Evolutionary conservation across 176 grass and related monocot species (phyloP).

Genomic region (Phoenix dactylifera): DNA sequence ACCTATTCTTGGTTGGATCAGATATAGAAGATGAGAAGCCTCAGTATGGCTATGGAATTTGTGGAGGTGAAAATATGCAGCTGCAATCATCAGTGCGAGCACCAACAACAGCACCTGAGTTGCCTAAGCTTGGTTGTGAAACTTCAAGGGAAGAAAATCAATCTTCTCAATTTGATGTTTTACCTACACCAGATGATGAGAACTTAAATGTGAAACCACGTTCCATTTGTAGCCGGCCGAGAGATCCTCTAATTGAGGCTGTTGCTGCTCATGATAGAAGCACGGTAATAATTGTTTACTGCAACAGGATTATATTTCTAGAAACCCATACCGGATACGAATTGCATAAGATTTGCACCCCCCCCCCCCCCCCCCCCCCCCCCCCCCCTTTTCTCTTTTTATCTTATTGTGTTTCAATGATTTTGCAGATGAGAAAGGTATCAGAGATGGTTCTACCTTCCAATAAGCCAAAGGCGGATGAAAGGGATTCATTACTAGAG

Average conservation of each 20-base stretch:
- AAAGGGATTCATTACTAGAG: slow-evolving; percentile 50
- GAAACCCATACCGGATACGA: too few species aligned
- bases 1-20: not conserved
- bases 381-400: too few species aligned
- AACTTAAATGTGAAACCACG: slow-evolving; percentile 37
- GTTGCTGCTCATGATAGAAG: slow-evolving; percentile 96
- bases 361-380: too few species aligned
- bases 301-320: too few species aligned
- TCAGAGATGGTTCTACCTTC: slow-evolving; percentile 53
- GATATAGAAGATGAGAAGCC: slow-evolving; percentile 6
- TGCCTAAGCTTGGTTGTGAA: slow-evolving; percentile 65
- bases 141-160: slow-evolving; percentile 40
- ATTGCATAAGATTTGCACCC: too few species aligned
- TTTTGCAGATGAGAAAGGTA: slow-evolving; percentile 53
- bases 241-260: slow-evolving; percentile 90
- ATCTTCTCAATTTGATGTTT: slow-evolving; percentile 24
- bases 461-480: slow-evolving; percentile 31
- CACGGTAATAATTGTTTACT: slow-evolving; percentile 42
- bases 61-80: slow-evolving; percentile 17
- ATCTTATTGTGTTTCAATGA: slow-evolving; percentile 8
- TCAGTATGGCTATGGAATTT: slow-evolving; percentile 14
- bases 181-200: slow-evolving; percentile 34
- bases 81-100: slow-evolving; percentile 32
- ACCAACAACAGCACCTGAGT: slow-evolving; percentile 50
- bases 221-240: slow-evolving; percentile 70